These are phyloP conservation scores for Xylaria acuta DNA, from an alignment of 495 filamentous ascomycete species.

Conservation along the genomic window DNA sequence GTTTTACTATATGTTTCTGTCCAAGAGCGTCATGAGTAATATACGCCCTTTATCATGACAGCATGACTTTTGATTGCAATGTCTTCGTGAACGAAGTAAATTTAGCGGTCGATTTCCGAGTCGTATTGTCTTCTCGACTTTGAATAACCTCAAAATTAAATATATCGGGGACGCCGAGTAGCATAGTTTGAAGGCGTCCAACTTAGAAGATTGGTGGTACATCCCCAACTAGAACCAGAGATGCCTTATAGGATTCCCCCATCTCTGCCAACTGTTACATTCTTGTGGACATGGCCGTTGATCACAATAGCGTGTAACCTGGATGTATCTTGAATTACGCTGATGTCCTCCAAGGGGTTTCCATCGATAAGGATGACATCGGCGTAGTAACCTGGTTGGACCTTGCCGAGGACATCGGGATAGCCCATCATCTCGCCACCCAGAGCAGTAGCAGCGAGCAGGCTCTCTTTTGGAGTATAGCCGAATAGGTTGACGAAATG, in stretches of 20 bases:
- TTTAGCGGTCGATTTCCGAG: no score
- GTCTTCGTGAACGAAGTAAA: no score
- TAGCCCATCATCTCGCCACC: slow-evolving; percentile 55
- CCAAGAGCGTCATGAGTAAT: no score
- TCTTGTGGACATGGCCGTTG: slow-evolving; percentile 57
- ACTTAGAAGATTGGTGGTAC: background rate
- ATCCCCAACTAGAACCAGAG: background rate
- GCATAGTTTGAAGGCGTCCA: no score
- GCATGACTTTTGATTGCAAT: no score
- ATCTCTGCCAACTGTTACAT: slow-evolving; percentile 16
- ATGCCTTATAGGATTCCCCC: background rate
- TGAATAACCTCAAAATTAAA: no score
- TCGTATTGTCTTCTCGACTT: no score
- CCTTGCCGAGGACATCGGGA: slow-evolving; percentile 50
- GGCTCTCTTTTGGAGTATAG: slow-evolving; percentile 57
- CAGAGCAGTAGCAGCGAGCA: slow-evolving; percentile 57
- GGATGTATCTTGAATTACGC: slow-evolving; percentile 54
- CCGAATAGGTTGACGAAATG: slow-evolving; percentile 58
- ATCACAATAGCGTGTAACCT: slow-evolving; percentile 48
- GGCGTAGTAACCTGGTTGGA: slow-evolving; percentile 54
- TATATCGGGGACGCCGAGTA: no score
- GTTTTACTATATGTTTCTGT: no score
- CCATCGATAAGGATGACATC: slow-evolving; percentile 59
- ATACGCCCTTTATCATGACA: no score
- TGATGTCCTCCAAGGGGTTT: slow-evolving; percentile 54